Evolutionary conservation across 2,329 filamentous ascomycete genomes (phyloP), one percentile per base, ranked within the genome.

Genomic region (Akanthomyces dipterigenus): DNA sequence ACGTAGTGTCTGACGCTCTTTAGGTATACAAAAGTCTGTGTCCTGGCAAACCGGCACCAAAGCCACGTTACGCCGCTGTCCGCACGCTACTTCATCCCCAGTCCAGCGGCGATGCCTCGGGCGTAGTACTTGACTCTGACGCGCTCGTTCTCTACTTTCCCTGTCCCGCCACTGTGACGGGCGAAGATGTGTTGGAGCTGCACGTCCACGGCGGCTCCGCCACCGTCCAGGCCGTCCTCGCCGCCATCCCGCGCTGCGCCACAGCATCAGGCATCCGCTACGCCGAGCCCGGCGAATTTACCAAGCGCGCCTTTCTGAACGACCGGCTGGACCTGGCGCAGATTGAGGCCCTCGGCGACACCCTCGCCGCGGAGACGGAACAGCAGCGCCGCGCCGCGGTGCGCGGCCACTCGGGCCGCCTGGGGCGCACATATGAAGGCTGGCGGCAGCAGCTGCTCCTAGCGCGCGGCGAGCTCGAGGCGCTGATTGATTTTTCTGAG

Each of bases 231-330:
- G 91, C 93, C 1, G 89, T 97, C 0, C 80, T 99, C 2, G 77
- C 83, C 26, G 91, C 92, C 5, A 90, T 99, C 61, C 82, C 89
- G 0, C 75, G 75, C 48, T 85, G 81, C 22, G 1, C 38, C 68
- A 14, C 14, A 11, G 46, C 12, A 4, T 63, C 63, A 24, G 69
- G 68, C 14, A 86, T 96, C 62, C 90, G 92, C 34, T 96, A 96
- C 71, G 95, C 95, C 3, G 93, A 97, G 70, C 89, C 95, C 0
- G 95, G 95, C 60, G 95, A 99, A 71, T 99, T 99, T 73, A 99
- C 95, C 4, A 87, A 88, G 64, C 87, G 95, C 42, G 93, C 95
- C 5, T 99, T 99, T 70, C 81, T 93, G 71, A 95, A 97, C 71
- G 82, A 88, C 68, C 85, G 91, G 1, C 82, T 99, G 5, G 90